These are phyloP conservation scores for Blastobotrys peoriensis DNA, from an alignment of 805 yeast genomes.

Conservation along the genomic window DNA sequence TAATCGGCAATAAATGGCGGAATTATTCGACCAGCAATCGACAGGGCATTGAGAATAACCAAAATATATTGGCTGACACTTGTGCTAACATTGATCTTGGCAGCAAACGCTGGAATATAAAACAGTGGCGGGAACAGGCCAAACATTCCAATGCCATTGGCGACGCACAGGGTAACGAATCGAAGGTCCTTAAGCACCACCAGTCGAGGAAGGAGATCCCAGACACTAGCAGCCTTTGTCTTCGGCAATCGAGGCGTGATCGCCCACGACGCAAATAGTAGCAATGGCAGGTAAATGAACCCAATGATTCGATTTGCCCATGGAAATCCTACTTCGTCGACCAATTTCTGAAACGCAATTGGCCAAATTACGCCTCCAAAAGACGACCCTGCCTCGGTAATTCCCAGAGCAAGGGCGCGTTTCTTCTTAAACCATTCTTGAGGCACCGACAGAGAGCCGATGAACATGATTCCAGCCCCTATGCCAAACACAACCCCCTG, in stretches of 20 bases:
- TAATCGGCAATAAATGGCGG: slow-evolving; percentile 44
- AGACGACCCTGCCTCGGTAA: slow-evolving; percentile 42
- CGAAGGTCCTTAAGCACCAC: slow-evolving; percentile 23
- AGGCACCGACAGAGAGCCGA: slow-evolving; percentile 38
- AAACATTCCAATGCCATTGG: slow-evolving; percentile 17
- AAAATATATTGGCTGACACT: slow-evolving; percentile 23
- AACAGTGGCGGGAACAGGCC: slow-evolving; percentile 29
- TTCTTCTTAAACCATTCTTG: slow-evolving; percentile 43
- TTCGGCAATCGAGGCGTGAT: slow-evolving; percentile 6
- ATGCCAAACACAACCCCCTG: slow-evolving; percentile 46
- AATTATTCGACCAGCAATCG: slow-evolving; percentile 43
- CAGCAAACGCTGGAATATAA: slow-evolving; percentile 26
- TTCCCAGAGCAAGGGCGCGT: slow-evolving; percentile 42
- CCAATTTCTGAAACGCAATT: slow-evolving; percentile 27
- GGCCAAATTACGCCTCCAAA: slow-evolving; percentile 39
- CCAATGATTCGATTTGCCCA: slow-evolving; percentile 49
- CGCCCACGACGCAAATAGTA: slow-evolving; percentile 8
- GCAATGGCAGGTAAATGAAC: slow-evolving; percentile 28
- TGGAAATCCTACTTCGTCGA: slow-evolving; percentile 40
- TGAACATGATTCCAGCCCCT: slow-evolving; percentile 37
- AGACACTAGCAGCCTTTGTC: no score
- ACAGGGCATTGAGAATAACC: slow-evolving; percentile 28
- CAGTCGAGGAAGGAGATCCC: no score
- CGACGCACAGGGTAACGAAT: slow-evolving; percentile 16
- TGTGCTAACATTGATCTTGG: slow-evolving; percentile 17